Percentiles rank a stretch among this genome's conserved stretches.
phyloP scores from a whole-genome alignment of 768 basidiomycete genomes.

The Boletus reticulatus region DNA sequence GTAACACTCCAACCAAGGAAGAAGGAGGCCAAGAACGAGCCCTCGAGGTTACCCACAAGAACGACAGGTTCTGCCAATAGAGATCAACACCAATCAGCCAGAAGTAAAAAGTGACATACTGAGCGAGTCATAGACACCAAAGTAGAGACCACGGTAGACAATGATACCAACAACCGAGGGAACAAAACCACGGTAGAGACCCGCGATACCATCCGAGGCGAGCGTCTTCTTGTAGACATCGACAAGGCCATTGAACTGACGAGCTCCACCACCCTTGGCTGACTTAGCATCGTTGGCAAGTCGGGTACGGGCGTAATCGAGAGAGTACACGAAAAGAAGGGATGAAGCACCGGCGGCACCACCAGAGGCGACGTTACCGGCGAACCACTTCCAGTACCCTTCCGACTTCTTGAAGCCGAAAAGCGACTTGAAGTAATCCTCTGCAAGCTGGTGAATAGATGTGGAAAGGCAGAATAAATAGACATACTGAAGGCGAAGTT shows the following conservation, averaged over 20 bases:
- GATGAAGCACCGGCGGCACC: constrained; percentile 99
- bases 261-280: constrained; percentile 83
- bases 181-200: constrained; percentile 99
- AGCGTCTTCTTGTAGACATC: constrained; percentile 98
- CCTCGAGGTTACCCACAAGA: constrained; percentile 92
- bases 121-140: constrained; percentile 94
- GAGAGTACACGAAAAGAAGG: constrained; percentile 98
- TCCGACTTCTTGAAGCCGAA: constrained; percentile 99
- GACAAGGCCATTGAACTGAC: constrained; percentile 98
- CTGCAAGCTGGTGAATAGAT: constrained; percentile 29
- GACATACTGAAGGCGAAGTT: constrained; percentile 99
- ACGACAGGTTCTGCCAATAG: constrained; percentile 81
- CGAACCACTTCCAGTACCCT: constrained; percentile 98
- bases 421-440: constrained; percentile 98
- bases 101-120: constrained; percentile 52
- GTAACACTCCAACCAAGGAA: constrained; percentile 98
- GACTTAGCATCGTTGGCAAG: constrained; percentile 98
- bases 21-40: constrained; percentile 97
- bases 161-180: constrained; percentile 99
- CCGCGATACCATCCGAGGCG: constrained; percentile 94
- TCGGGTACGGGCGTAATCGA: constrained; percentile 99
- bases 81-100: constrained; percentile 27
- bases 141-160: constrained; percentile 99
- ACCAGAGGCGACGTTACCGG: constrained; percentile 97
- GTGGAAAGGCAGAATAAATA: background rate